Evolutionary conservation across 257 asterid genomes (phyloP), one percentile per base, ranked within the genome.

Genomic region (Solanum clarkiae): DNA sequence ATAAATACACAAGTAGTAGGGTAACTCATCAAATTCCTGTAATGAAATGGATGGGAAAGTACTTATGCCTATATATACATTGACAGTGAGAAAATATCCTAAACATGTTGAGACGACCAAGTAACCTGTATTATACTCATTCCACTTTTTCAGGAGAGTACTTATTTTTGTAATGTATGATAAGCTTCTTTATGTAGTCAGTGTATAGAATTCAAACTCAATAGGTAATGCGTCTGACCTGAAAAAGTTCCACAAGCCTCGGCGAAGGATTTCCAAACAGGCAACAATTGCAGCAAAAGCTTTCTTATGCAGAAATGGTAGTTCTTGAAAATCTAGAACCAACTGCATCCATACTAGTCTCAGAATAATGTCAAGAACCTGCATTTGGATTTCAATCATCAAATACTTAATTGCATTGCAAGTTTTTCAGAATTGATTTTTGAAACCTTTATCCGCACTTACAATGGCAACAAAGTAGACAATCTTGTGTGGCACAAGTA

Each of bases 311-410:
- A 96, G 91, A 86, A 90, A 91, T 17, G 89, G 86, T 0, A 86
- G 26, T 2, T 91, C 87, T 10, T 88, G 8, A 72, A 93, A 82
- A 86, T 91, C 93, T 80, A 93, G 91, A 89, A 96, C 93, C 79
- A 90, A n/a, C 87, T 94, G 98, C 98, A 96, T 92, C 99, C 99
- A 95, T 7, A 87, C 98, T 22, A 94, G 96, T 69, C 98, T 94
- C 80, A 96, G 89, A 42, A 94, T 86, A 24, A 93, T 85, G 82
- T 96, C 93, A 80, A 91, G 77, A 1, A 89, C 94, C 99, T 94
- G 93, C 88, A 89, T 84, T 68, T 42, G 47, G 6, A 24, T 12
- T 22, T 15, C 1, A 20, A 32, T 29, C 6, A 62, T 47, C 22
- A 72, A 54, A 44, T 15, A 16, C 18, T 18, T 24, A 12, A 10